A percentile compares a stretch with the other conserved stretches of the same genome.
phyloP scores from a whole-genome alignment of 225 moss, liverwort and hornwort species.

The Climacium dendroides region DNA sequence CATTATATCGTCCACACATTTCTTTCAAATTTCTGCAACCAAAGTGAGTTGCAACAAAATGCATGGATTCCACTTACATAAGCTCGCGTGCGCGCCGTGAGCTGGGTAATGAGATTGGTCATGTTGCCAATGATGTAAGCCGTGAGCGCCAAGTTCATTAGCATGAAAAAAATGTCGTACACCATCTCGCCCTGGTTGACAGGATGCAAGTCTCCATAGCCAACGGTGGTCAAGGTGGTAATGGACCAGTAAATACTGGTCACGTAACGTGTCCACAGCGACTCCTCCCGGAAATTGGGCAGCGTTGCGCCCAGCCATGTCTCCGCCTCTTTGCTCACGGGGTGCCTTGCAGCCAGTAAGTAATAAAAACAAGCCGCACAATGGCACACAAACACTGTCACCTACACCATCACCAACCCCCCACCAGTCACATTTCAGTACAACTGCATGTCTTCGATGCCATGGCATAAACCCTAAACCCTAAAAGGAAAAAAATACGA shows the following conservation, averaged over 20 bases:
- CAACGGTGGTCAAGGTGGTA: conserved; percentile 73
- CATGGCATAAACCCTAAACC: background rate
- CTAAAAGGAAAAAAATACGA: background rate
- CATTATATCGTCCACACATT: background rate
- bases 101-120: conserved; percentile 84
- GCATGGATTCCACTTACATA: conserved; percentile 23
- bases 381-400: conserved; percentile 71
- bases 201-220: conserved; percentile 92
- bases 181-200: conserved; percentile 81
- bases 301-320: conserved; percentile 63
- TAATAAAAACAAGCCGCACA: conserved; percentile 88
- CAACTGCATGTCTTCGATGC: background rate
- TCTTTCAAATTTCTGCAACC: background rate
- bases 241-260: conserved; percentile 89
- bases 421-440: background rate
- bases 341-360: conserved; percentile 60
- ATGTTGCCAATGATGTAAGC: conserved; percentile 91
- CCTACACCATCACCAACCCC: conserved; percentile 27
- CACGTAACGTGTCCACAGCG: conserved; percentile 43
- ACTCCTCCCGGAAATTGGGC: conserved; percentile 40
- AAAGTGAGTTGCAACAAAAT: background rate
- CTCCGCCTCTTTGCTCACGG: conserved; percentile 14
- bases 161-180: conserved; percentile 70
- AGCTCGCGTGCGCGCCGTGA: conserved; percentile 77
- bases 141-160: conserved; percentile 68